Conservation (phyloP, 768 basidiomycete species). For the Mycena galericulata region DNA sequence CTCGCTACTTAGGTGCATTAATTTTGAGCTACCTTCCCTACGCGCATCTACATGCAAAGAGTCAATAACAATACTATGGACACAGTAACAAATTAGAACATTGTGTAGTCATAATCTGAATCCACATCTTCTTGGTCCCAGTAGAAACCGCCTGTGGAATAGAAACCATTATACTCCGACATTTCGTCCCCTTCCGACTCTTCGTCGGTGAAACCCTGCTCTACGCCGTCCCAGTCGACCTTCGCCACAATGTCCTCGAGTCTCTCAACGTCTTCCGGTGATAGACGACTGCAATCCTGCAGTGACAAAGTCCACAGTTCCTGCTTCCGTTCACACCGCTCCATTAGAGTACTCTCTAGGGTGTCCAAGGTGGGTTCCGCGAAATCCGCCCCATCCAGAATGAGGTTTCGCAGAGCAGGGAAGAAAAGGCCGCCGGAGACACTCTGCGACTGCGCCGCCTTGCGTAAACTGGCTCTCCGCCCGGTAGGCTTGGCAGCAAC, state of each 20-base stretch:
- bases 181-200: slow-evolving; percentile 18
- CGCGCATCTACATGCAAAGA: too few relatives aligned
- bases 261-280: slow-evolving; percentile 36
- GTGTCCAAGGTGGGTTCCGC: slow-evolving; percentile 24
- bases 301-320: slow-evolving; percentile 44
- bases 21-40: too few relatives aligned
- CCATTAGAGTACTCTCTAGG: slow-evolving; percentile 43
- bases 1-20: too few relatives aligned
- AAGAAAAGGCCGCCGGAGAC: slow-evolving; percentile 39
- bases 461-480: slow-evolving; percentile 29
- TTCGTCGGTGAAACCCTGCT: slow-evolving; percentile 40
- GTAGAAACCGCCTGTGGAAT: not conserved
- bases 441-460: slow-evolving; percentile 20
- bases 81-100: slow-evolving; percentile 13
- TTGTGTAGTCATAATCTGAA: slow-evolving; percentile 12
- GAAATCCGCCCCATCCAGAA: slow-evolving; percentile 41
- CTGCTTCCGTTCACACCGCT: slow-evolving; percentile 46
- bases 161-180: not conserved
- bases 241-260: slow-evolving; percentile 45
- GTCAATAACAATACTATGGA: too few relatives aligned
- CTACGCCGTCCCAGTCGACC: slow-evolving; percentile 51
- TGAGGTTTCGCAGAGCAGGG: slow-evolving; percentile 42
- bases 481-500: slow-evolving; percentile 4
- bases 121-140: not conserved
- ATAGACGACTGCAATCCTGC: slow-evolving; percentile 41